Base-by-base conservation (phyloP, 345 rosid species). In the Murraya koenigii region DNA sequence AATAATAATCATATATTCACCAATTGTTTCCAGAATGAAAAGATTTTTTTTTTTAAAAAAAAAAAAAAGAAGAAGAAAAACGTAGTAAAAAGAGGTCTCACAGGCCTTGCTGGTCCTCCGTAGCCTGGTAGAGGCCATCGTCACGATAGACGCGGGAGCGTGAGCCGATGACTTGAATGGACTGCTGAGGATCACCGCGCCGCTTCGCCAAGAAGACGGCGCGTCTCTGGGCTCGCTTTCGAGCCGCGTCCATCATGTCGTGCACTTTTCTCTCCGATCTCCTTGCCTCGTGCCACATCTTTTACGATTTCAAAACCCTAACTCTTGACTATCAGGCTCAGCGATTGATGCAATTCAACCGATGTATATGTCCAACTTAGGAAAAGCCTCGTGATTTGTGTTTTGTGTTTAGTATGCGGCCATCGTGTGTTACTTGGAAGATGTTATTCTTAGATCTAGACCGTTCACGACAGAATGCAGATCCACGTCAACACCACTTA, bases 241-340 rank as follows among this genome's bases (percentile, higher is more conserved):
- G 94, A 82, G 98, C 98, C 0, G 97, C 98, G 89, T 94, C 98
- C 99, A 96, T 96, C 93, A 94, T 84, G 86, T 94, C 98, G 84
- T 96, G 99, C 13, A 96, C 99, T 67, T 94, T 94, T 91, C 81
- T 88, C 90, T 96, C 99, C 86, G 99, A 94, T 85, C 97, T 87
- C 81, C 99, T 88, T 79, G 98, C 98, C 82, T 94, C 99, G 85
- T 96, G 98, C 99, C 99, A 96, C 98, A 96, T 94, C 91, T 78
- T 84, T 19, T 25, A 30, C 32, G 55, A 32, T 60, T 66, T 47
- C 49, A 33, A 35, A 80, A 76, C 71, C 75, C 81, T 72, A 80
- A 61, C 61, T 63, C 60, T 75, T 11, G 14, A 13, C 7, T 33
- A 28, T 28, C 47, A 15, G 28, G 54, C 9, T 23, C 35, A 7